A percentile compares a stretch with the other conserved stretches of the same genome.
Evolutionary conservation across 2,329 filamentous ascomycete genomes (phyloP).

Genomic region (Ascochyta koolunga): DNA sequence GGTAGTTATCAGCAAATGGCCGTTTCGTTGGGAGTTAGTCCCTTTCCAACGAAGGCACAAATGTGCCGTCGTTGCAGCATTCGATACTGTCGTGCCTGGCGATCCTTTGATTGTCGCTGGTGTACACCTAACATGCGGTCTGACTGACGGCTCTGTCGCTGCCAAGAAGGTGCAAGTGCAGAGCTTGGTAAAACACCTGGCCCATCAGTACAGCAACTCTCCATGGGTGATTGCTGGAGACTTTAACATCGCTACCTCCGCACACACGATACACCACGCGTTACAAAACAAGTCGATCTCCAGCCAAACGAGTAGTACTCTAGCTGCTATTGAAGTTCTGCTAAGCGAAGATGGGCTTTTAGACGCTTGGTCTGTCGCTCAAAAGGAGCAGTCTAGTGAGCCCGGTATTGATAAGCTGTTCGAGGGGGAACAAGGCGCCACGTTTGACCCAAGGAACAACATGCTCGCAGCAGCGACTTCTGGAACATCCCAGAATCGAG

Average conservation of each 20-base stretch:
- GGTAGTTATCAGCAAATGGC: slow-evolving; percentile 63
- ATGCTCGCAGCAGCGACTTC: slow-evolving; percentile 60
- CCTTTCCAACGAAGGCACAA: slow-evolving; percentile 64
- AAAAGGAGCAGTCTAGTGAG: slow-evolving; percentile 53
- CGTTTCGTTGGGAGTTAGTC: slow-evolving; percentile 63
- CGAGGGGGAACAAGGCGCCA: slow-evolving; percentile 68
- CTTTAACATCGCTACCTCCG: slow-evolving; percentile 68
- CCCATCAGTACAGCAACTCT: slow-evolving; percentile 48
- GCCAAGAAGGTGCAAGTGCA: slow-evolving; percentile 64
- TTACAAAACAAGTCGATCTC: slow-evolving; percentile 62
- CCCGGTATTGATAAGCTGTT: slow-evolving; percentile 47
- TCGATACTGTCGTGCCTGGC: slow-evolving; percentile 46
- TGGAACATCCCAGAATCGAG: slow-evolving; percentile 63
- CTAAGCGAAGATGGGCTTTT: slow-evolving; percentile 56
- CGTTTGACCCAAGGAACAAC: slow-evolving; percentile 67
- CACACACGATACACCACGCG: slow-evolving; percentile 60
- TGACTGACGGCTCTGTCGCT: slow-evolving; percentile 64
- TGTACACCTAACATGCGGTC: slow-evolving; percentile 66
- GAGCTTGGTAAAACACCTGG: slow-evolving; percentile 57
- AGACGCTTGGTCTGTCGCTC: slow-evolving; percentile 60
- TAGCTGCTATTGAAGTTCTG: slow-evolving; percentile 56
- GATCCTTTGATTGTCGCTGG: slow-evolving; percentile 59
- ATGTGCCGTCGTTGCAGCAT: slow-evolving; percentile 58
- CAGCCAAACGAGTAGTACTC: slow-evolving; percentile 50
- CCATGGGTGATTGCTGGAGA: slow-evolving; percentile 67